Percentiles rank a stretch among this genome's conserved stretches.
Conservation (phyloP, 2,329 filamentous ascomycete genomes). For the Metarhizium guizhouense region DNA sequence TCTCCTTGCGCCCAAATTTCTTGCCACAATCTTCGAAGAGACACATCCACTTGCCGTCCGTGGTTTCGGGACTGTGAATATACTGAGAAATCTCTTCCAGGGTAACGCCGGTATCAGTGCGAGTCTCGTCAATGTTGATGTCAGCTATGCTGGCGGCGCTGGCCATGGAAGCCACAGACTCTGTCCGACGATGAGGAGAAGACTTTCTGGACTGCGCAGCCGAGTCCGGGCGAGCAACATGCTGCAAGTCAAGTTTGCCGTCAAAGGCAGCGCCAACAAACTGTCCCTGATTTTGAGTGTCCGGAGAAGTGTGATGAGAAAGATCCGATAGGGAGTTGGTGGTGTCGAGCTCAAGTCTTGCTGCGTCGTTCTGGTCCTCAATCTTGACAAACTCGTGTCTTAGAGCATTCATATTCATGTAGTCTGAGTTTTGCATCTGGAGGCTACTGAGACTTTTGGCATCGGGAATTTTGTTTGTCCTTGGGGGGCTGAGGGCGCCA, state of each 20-base stretch:
- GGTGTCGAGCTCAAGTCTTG: slow-evolving; percentile 20
- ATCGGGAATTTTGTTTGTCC: slow-evolving; percentile 39
- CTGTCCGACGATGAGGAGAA: slow-evolving; percentile 43
- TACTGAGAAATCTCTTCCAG: slow-evolving; percentile 72
- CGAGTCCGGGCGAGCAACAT: slow-evolving; percentile 9
- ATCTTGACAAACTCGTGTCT: slow-evolving; percentile 34
- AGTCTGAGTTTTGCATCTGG: slow-evolving; percentile 45
- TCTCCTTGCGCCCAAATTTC: slow-evolving; percentile 92
- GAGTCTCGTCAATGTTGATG: slow-evolving; percentile 56
- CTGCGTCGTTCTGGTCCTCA: slow-evolving; percentile 22
- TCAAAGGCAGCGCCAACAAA: slow-evolving; percentile 32
- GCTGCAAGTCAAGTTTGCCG: slow-evolving; percentile 31
- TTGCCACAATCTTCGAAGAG: slow-evolving; percentile 74
- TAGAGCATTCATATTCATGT: slow-evolving; percentile 44
- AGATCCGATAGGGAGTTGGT: slow-evolving; percentile 34
- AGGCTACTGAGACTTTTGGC: slow-evolving; percentile 37
- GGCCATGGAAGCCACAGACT: slow-evolving; percentile 49
- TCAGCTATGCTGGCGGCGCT: slow-evolving; percentile 51
- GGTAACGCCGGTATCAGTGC: slow-evolving; percentile 75
- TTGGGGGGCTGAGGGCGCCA: slow-evolving; percentile 46
- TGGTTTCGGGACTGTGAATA: slow-evolving; percentile 62
- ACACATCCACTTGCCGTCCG: slow-evolving; percentile 74
- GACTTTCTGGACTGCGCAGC: slow-evolving; percentile 11
- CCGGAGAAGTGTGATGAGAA: slow-evolving; percentile 44
- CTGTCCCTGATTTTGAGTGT: slow-evolving; percentile 20